Evolutionary conservation across 768 basidiomycete genomes (phyloP).

Genomic region (Tylopilus sp.): DNA sequence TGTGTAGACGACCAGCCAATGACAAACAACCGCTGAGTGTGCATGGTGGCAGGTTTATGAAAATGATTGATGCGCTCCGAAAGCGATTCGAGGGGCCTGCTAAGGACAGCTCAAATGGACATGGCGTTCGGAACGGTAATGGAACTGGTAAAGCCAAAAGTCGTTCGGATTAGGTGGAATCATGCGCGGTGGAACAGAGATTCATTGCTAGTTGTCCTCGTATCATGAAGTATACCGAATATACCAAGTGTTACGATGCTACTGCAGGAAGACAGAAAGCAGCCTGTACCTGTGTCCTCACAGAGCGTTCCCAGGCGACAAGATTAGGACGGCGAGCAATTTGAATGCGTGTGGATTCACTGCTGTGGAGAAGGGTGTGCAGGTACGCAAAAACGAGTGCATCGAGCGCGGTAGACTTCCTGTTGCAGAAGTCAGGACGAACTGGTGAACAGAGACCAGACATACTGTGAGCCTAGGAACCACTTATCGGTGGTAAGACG

Average conservation of each 20-base stretch:
- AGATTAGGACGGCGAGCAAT: conserved; percentile 73
- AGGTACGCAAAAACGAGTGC: conserved; percentile 82
- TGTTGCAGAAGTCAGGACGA: conserved; percentile 29
- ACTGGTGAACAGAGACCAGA: conserved; percentile 1
- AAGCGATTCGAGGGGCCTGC: conserved; percentile 50
- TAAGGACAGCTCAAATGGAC: conserved; percentile 11
- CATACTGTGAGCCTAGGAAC: conserved; percentile 76
- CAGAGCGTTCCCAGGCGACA: conserved; percentile 73
- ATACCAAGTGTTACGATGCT: conserved; percentile 13
- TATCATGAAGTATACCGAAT: conserved; percentile 15
- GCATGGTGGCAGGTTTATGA: conserved; percentile 49
- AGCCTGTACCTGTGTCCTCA: conserved; percentile 54
- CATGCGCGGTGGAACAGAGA: background rate
- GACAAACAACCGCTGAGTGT: background rate
- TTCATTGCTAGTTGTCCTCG: background rate
- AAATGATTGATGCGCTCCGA: conserved; percentile 64
- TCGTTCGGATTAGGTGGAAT: conserved; percentile 7
- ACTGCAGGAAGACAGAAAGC: conserved; percentile 38
- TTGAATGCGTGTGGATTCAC: conserved; percentile 48
- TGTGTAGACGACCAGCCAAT: conserved; percentile 16
- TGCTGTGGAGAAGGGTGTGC: conserved; percentile 55
- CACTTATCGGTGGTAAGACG: conserved; percentile 74
- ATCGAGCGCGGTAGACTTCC: conserved; percentile 75
- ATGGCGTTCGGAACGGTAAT: conserved; percentile 13
- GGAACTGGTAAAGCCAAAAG: conserved; percentile 12